Evolutionary conservation across 2,329 filamentous ascomycete genomes (phyloP).

Genomic region (Teratosphaeriaceae sp.): DNA sequence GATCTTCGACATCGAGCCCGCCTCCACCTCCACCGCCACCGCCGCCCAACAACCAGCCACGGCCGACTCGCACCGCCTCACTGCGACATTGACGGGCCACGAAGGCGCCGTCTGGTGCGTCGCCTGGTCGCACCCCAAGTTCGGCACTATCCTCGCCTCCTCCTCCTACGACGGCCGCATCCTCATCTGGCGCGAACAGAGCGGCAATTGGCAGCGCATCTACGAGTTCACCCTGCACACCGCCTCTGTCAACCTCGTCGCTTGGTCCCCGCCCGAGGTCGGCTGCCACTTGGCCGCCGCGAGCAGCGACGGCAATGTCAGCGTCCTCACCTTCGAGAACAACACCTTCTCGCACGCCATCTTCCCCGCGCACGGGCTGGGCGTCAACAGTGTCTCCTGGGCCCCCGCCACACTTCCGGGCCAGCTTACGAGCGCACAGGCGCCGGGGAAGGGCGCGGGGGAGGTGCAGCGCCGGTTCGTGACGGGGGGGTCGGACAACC

Average conservation of each 20-base stretch:
- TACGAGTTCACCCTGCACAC: constrained; percentile 93
- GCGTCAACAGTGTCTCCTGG: constrained; percentile 95
- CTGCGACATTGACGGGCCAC: constrained; percentile 48
- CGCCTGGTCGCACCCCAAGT: constrained; percentile 97
- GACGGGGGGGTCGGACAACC: constrained; percentile 89
- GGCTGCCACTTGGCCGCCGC: constrained; percentile 93
- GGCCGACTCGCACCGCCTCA: constrained; percentile 7
- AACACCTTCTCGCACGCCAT: constrained; percentile 85
- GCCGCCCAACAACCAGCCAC: not conserved
- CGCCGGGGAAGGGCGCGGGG: constrained; percentile 33
- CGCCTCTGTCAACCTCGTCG: constrained; percentile 91
- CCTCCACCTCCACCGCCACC: not conserved
- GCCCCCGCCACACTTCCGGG: constrained; percentile 79
- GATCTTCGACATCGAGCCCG: constrained; percentile 85
- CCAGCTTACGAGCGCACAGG: constrained; percentile 67
- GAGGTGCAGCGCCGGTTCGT: constrained; percentile 68
- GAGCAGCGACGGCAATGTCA: constrained; percentile 87
- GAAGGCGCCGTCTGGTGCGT: constrained; percentile 98
- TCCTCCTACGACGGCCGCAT: constrained; percentile 97
- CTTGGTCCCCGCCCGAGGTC: constrained; percentile 95
- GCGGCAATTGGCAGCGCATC: constrained; percentile 59
- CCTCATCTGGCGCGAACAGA: constrained; percentile 93
- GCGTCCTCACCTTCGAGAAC: constrained; percentile 94
- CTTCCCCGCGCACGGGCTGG: constrained; percentile 86
- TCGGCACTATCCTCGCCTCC: constrained; percentile 94